phyloP scores from a whole-genome alignment of 2,329 filamentous ascomycete species.

The Colletotrichum sidae region DNA sequence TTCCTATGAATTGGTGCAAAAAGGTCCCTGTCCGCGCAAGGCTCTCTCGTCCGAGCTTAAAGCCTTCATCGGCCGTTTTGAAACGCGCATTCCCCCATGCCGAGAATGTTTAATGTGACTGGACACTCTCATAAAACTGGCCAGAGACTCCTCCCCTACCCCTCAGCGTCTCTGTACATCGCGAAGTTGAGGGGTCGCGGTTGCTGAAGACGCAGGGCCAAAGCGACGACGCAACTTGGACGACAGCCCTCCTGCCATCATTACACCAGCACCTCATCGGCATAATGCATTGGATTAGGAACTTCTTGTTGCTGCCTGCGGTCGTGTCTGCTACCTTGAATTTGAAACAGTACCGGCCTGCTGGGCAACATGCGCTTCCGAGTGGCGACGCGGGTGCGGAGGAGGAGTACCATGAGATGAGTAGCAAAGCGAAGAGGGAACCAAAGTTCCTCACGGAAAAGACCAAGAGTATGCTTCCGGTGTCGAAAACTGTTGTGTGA shows the following conservation, averaged over 20 bases:
- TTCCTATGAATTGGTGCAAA: constrained; percentile 22
- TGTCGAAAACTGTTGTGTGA: accelerated
- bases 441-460: constrained; percentile 44
- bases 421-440: constrained; percentile 3
- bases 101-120: constrained; percentile 25
- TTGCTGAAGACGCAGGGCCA: constrained; percentile 5
- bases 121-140: constrained; percentile 10
- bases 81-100: constrained; percentile 34
- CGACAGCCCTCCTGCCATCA: neutral
- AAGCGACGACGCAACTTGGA: constrained; percentile 8
- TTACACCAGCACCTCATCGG: no score
- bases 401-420: neutral
- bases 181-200: neutral
- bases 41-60: constrained; percentile 27
- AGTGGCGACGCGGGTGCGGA: neutral
- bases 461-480: constrained; percentile 14
- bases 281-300: constrained; percentile 26
- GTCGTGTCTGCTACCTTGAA: constrained; percentile 33
- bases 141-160: neutral
- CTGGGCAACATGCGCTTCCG: constrained; percentile 1
- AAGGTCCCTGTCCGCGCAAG: constrained; percentile 18
- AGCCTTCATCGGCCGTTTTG: constrained; percentile 25
- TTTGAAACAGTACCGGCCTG: constrained; percentile 32
- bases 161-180: neutral
- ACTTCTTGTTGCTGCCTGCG: constrained; percentile 4